Evolutionary conservation across 2,329 filamentous ascomycete genomes (phyloP).

Genomic region (Coleophoma crateriformis): DNA sequence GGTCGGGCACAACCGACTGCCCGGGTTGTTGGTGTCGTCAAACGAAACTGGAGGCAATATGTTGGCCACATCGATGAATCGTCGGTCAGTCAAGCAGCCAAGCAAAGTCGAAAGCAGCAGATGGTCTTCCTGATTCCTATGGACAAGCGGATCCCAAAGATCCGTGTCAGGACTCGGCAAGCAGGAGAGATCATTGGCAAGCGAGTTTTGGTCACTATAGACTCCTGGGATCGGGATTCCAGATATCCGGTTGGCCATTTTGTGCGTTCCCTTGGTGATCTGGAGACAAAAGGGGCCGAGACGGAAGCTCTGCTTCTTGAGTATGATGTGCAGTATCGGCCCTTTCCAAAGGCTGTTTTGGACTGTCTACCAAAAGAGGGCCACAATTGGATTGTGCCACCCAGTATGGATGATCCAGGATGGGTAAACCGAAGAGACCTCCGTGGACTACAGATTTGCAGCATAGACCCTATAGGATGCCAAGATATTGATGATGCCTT

Average conservation of each 20-base stretch:
- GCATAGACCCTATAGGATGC: constrained; percentile 92
- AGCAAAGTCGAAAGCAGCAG: constrained; percentile 79
- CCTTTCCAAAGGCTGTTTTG: constrained; percentile 91
- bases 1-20: constrained; percentile 84
- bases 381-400: constrained; percentile 88
- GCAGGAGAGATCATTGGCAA: constrained; percentile 85
- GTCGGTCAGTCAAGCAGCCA: constrained; percentile 68
- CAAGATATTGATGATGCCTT: constrained; percentile 98
- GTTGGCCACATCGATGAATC: constrained; percentile 91
- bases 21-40: constrained; percentile 84
- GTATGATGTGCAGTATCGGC: constrained; percentile 95
- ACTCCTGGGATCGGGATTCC: constrained; percentile 91
- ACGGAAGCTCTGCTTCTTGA: constrained; percentile 92
- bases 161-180: constrained; percentile 85
- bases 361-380: constrained; percentile 90
- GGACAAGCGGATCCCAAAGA: constrained; percentile 97
- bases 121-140: constrained; percentile 94
- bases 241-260: constrained; percentile 92
- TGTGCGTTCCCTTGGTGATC: constrained; percentile 82
- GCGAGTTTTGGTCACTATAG: constrained; percentile 86
- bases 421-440: constrained; percentile 85
- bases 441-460: constrained; percentile 83
- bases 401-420: constrained; percentile 71
- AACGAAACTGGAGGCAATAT: constrained; percentile 96
- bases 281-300: constrained; percentile 96